Percentiles rank a stretch among this genome's conserved stretches.
Evolutionary conservation across 2,329 filamentous ascomycete species (phyloP).

Genomic region (Grosmannia clavigera): DNA sequence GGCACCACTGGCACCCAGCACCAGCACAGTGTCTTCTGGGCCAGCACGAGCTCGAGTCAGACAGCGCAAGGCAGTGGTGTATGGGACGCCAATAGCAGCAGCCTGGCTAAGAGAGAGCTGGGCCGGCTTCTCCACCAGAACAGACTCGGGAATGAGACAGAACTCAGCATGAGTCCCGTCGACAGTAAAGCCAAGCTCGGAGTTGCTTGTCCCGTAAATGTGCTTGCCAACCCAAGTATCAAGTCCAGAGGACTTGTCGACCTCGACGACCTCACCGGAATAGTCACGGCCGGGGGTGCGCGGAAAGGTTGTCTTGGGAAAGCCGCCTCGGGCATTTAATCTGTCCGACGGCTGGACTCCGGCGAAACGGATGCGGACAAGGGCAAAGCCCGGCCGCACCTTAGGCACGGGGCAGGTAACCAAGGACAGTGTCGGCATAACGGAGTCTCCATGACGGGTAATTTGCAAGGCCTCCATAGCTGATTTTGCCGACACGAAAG

Average conservation of each 20-base stretch:
- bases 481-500: too few species aligned
- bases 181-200: neutral
- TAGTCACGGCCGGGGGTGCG: conserved; percentile 1
- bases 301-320: neutral
- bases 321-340: neutral
- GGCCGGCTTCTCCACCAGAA: neutral
- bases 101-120: neutral
- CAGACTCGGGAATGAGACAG: neutral
- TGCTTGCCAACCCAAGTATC: neutral
- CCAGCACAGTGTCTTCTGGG: neutral
- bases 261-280: neutral
- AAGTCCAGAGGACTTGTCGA: neutral
- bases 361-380: neutral
- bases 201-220: neutral
- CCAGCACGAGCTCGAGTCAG: neutral
- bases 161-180: neutral
- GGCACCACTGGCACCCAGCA: neutral
- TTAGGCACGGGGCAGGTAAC: neutral
- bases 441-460: neutral
- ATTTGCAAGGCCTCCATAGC: conserved; percentile 1
- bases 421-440: neutral
- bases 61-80: neutral
- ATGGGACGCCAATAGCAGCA: neutral
- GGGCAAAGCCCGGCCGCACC: neutral
- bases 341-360: conserved; percentile 1